These are phyloP conservation scores for Plenodomus lindquistii DNA, from an alignment of 2,329 filamentous ascomycete genomes.

Conservation along the genomic window DNA sequence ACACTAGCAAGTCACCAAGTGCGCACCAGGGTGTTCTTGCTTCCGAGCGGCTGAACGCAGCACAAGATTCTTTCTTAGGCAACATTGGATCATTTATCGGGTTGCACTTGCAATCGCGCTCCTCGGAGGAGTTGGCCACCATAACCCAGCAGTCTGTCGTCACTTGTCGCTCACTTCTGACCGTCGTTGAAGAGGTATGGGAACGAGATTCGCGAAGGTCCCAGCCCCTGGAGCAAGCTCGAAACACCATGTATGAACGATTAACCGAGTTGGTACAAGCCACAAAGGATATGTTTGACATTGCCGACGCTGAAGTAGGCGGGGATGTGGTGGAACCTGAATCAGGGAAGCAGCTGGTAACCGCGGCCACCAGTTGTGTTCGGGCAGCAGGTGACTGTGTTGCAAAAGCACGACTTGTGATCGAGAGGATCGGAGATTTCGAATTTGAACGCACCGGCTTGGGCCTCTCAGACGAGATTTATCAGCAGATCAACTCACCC, in stretches of 20 bases:
- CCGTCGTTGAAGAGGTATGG: constrained; percentile 80
- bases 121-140: constrained; percentile 77
- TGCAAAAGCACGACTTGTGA: constrained; percentile 78
- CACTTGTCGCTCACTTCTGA: constrained; percentile 77
- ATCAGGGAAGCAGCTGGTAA: constrained; percentile 74
- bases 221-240: constrained; percentile 68
- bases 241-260: constrained; percentile 75
- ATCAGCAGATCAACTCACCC: constrained; percentile 33
- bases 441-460: constrained; percentile 63
- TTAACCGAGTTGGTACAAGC: constrained; percentile 80
- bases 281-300: constrained; percentile 76
- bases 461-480: constrained; percentile 47
- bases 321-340: constrained; percentile 81
- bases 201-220: constrained; percentile 73
- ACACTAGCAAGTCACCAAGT: constrained; percentile 67
- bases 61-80: constrained; percentile 87
- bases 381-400: constrained; percentile 90
- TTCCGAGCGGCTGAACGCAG: constrained; percentile 77
- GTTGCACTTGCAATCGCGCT: constrained; percentile 89
- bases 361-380: constrained; percentile 84
- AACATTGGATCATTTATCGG: constrained; percentile 93
- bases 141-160: constrained; percentile 83
- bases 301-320: constrained; percentile 67
- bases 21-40: constrained; percentile 73
- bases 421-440: constrained; percentile 89